These are phyloP conservation scores for sunflower (Helianthus annuus) DNA, from an alignment of 129 eudicot species.

Conservation along the genomic window DNA sequence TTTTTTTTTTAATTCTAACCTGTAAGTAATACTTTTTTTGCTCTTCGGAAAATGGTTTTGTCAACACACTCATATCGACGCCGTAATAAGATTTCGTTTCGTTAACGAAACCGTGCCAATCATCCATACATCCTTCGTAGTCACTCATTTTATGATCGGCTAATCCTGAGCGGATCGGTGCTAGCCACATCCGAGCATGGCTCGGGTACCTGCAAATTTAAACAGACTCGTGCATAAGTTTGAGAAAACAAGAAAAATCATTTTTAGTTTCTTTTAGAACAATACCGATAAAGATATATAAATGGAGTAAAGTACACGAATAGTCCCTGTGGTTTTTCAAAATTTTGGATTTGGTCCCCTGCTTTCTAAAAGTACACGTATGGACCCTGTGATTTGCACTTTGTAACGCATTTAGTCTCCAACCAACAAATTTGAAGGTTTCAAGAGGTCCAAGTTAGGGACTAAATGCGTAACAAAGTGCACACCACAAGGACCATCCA, in stretches of 20 bases:
- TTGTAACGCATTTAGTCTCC: too few relatives aligned
- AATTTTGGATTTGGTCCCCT: too few relatives aligned
- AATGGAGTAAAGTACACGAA: too few relatives aligned
- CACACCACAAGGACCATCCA: too few relatives aligned
- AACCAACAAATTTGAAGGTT: too few relatives aligned
- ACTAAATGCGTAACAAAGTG: too few relatives aligned
- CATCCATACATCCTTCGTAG: conserved; percentile 85
- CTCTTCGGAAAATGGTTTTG: conserved; percentile 70
- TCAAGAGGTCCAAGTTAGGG: too few relatives aligned
- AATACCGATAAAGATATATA: too few relatives aligned
- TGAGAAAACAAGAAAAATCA: neutral
- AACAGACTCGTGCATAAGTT: neutral
- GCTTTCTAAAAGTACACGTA: neutral
- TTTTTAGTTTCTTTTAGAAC: neutral
- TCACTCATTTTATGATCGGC: conserved; percentile 75
- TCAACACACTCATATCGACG: conserved; percentile 82
- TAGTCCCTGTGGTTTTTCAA: too few relatives aligned
- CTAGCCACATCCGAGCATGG: conserved; percentile 98
- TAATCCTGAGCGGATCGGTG: conserved; percentile 83
- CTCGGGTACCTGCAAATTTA: conserved; percentile 87
- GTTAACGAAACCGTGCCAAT: conserved; percentile 67
- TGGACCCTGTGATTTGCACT: too few relatives aligned
- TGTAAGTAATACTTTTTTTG: conserved; percentile 79
- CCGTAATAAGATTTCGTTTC: conserved; percentile 78
- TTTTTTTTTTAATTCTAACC: conserved; percentile 55